These are phyloP conservation scores for Dothistroma septosporum DNA, from an alignment of 2,329 filamentous ascomycete genomes.

Conservation along the genomic window DNA sequence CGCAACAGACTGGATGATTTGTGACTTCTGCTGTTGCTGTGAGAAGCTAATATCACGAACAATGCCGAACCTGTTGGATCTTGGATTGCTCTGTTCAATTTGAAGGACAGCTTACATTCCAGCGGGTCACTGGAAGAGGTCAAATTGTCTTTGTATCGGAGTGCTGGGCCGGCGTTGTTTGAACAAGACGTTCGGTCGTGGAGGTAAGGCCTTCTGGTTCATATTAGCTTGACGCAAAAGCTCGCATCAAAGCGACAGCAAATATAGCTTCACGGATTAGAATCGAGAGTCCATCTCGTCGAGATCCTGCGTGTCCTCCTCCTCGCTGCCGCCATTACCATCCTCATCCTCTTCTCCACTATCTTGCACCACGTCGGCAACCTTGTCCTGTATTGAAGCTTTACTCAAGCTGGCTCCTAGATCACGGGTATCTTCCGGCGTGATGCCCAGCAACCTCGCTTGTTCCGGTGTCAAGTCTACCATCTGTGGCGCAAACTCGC, in stretches of 20 bases:
- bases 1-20: no score
- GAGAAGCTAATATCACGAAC: no score
- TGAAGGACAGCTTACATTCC: background rate
- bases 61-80: background rate
- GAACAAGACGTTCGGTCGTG: background rate
- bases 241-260: background rate
- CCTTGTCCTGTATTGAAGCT: slow-evolving; percentile 20
- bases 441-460: slow-evolving; percentile 36
- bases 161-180: background rate
- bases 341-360: slow-evolving; percentile 25
- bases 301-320: slow-evolving; percentile 36
- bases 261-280: slow-evolving; percentile 4
- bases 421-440: slow-evolving; percentile 26
- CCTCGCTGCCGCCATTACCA: slow-evolving; percentile 27
- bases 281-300: slow-evolving; percentile 34
- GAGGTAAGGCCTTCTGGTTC: background rate
- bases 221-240: background rate
- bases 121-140: background rate
- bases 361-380: slow-evolving; percentile 35
- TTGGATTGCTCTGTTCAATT: background rate
- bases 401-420: slow-evolving; percentile 20
- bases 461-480: slow-evolving; percentile 52
- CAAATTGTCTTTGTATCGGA: background rate
- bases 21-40: no score
- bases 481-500: slow-evolving; percentile 60